Conservation (phyloP, 2,329 filamentous ascomycete genomes). For the Fusarium miscanthi region DNA sequence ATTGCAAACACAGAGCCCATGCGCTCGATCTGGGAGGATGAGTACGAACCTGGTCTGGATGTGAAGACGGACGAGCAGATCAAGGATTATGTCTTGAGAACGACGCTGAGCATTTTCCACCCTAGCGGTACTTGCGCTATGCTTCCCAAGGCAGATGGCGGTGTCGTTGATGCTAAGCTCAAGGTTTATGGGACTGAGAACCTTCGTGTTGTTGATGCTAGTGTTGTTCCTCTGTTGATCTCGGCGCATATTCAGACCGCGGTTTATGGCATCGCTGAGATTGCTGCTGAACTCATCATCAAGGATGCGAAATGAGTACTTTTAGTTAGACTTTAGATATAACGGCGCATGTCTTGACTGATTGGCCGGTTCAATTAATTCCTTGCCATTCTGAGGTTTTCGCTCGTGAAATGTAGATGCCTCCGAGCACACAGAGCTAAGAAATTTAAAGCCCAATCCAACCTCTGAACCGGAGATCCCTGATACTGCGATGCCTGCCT, state of each 20-base stretch:
- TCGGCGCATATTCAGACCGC: conserved; percentile 62
- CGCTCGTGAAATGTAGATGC: rapidly evolving
- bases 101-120: conserved; percentile 48
- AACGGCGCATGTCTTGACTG: rapidly evolving
- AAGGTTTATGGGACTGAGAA: conserved; percentile 61
- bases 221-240: conserved; percentile 60
- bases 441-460: too few relatives aligned
- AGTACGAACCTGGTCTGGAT: conserved; percentile 48
- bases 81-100: conserved; percentile 26
- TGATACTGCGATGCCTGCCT: rapidly evolving
- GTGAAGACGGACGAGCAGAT: conserved; percentile 35
- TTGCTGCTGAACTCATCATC: conserved; percentile 49
- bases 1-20: conserved; percentile 49
- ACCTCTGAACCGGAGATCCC: rapidly evolving
- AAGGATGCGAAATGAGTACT: conserved; percentile 1
- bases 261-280: conserved; percentile 65
- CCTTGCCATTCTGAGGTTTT: not conserved
- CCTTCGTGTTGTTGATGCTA: conserved; percentile 62
- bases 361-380: not conserved
- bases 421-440: too few relatives aligned
- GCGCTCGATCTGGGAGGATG: conserved; percentile 45
- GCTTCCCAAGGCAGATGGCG: conserved; percentile 57
- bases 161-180: conserved; percentile 57
- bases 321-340: rapidly evolving
- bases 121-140: conserved; percentile 59